Evolutionary conservation across 441 rosid genomes (phyloP).

Genomic region (Arabidopsis lyrata): DNA sequence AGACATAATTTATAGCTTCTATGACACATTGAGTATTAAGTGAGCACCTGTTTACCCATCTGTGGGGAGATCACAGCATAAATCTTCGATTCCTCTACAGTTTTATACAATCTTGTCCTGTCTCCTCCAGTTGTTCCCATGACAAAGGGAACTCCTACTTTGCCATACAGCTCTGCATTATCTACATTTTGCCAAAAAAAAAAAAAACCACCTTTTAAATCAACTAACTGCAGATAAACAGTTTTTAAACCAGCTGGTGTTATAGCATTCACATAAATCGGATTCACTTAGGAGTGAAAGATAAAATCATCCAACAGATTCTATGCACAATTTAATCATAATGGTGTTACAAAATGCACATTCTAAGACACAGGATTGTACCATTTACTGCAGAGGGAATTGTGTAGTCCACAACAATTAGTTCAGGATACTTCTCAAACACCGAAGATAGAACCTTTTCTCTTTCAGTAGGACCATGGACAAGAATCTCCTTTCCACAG

Average conservation of each 20-base stretch:
- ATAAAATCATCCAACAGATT: background rate
- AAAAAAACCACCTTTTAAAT: background rate
- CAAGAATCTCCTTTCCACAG: constrained; percentile 70
- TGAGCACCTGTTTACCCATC: constrained; percentile 81
- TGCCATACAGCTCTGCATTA: constrained; percentile 75
- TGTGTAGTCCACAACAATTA: constrained; percentile 85
- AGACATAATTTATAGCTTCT: background rate
- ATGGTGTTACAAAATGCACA: background rate
- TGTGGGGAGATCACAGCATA: constrained; percentile 89
- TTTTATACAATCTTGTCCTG: constrained; percentile 58
- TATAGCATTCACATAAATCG: background rate
- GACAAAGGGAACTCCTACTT: constrained; percentile 88
- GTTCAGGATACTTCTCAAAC: constrained; percentile 62
- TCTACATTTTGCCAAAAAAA: constrained; percentile 46
- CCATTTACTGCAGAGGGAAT: constrained; percentile 88
- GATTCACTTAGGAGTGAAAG: background rate
- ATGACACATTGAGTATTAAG: background rate
- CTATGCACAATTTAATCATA: background rate
- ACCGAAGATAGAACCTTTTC: constrained; percentile 70
- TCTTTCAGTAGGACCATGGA: constrained; percentile 78
- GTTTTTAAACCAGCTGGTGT: background rate
- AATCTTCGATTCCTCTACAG: constrained; percentile 62
- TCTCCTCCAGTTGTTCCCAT: constrained; percentile 95
- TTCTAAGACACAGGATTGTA: constrained; percentile 30
- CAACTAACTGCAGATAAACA: background rate